Evolutionary conservation across 495 filamentous ascomycete species (phyloP).

Genomic region (Saxophila tyrrhenica): DNA sequence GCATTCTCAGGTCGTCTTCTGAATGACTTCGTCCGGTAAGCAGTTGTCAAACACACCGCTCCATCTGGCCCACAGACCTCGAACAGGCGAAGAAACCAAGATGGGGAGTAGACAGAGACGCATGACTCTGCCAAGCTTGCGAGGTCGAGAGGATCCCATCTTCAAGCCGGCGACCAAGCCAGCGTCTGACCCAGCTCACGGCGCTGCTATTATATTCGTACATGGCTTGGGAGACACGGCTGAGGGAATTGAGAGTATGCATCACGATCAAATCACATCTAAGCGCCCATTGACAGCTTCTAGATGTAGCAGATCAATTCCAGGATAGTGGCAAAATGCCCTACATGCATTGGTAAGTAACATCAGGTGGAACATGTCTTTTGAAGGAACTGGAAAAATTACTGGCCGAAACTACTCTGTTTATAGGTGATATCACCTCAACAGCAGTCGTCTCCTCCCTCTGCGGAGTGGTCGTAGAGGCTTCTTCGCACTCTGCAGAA

Average conservation of each 20-base stretch:
- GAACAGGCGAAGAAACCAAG: neutral
- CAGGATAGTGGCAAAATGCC: conserved; percentile 32
- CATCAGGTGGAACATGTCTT: too few species aligned
- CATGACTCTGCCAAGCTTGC: conserved; percentile 13
- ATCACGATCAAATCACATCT: neutral
- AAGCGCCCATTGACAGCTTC: neutral
- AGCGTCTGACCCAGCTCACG: conserved; percentile 22
- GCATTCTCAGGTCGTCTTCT: neutral
- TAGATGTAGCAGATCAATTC: conserved; percentile 32
- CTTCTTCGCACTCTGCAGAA: too few species aligned
- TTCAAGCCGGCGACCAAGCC: conserved; percentile 22
- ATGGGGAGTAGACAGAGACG: conserved; percentile 4
- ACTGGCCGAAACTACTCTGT: too few species aligned
- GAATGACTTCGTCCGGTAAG: neutral
- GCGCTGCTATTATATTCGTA: conserved; percentile 36
- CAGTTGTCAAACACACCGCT: neutral
- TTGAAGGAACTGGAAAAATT: too few species aligned
- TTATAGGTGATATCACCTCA: too few species aligned
- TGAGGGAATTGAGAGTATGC: conserved; percentile 29
- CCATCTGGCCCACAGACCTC: neutral
- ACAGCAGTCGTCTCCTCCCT: too few species aligned
- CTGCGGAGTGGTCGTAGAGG: too few species aligned
- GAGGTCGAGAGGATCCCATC: conserved; percentile 22
- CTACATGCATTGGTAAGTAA: too few species aligned
- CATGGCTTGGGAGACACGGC: conserved; percentile 37